Conservation (phyloP, 495 filamentous ascomycete species). For the Gamarada debralockiae region DNA sequence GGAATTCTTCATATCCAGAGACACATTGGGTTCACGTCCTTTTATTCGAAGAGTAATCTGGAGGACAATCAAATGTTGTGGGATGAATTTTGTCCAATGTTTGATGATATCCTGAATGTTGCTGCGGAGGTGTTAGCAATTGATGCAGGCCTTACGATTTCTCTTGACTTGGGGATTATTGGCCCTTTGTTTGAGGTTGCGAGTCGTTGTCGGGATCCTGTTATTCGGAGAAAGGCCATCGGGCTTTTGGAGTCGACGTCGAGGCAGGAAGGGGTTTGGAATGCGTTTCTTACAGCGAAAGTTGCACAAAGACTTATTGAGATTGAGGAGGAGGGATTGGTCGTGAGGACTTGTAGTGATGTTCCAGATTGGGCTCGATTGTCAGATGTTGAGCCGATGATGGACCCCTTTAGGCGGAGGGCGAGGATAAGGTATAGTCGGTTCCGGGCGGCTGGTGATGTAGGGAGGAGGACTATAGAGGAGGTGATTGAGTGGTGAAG, state of each 20-base stretch:
- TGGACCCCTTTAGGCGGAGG: background rate
- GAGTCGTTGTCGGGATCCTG: slow-evolving; percentile 13
- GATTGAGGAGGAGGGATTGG: slow-evolving; percentile 11
- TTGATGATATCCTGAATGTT: slow-evolving; percentile 7
- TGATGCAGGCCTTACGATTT: slow-evolving; percentile 3
- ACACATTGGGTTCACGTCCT: background rate
- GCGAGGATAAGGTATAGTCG: background rate
- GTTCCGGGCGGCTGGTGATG: background rate
- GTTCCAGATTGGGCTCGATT: background rate
- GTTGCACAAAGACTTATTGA: slow-evolving; percentile 18
- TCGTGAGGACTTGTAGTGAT: background rate
- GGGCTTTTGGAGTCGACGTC: slow-evolving; percentile 1
- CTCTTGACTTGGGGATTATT: slow-evolving; percentile 19
- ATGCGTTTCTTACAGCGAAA: slow-evolving; percentile 12
- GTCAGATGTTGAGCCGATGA: background rate
- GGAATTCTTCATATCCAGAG: background rate
- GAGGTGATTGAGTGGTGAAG: background rate
- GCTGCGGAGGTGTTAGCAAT: background rate
- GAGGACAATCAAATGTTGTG: slow-evolving; percentile 1
- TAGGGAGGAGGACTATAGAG: background rate
- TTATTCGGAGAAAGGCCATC: slow-evolving; percentile 17
- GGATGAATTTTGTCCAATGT: slow-evolving; percentile 10
- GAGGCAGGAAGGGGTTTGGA: slow-evolving; percentile 20
- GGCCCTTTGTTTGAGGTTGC: slow-evolving; percentile 13
- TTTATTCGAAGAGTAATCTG: background rate